These are phyloP conservation scores for Flaveria robusta DNA, from an alignment of 129 eudicot genomes.

Conservation along the genomic window DNA sequence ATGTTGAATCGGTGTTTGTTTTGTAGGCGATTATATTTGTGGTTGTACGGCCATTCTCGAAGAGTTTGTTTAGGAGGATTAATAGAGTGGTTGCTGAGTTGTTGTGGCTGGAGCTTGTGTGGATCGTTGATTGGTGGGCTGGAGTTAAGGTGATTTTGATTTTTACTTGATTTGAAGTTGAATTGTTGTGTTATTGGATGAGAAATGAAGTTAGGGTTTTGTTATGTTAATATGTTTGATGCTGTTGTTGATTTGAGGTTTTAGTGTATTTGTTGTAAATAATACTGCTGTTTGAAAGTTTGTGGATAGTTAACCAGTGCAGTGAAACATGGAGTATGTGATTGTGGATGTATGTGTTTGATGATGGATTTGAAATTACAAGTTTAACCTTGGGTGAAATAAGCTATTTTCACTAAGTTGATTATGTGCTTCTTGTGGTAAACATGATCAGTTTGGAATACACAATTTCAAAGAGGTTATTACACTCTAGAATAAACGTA, in stretches of 20 bases:
- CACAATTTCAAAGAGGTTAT: neutral
- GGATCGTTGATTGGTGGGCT: conserved; percentile 98
- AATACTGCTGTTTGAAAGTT: neutral
- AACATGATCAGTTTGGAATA: neutral
- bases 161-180: neutral
- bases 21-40: conserved; percentile 70
- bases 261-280: neutral
- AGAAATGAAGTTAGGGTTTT: conserved; percentile 7
- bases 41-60: conserved; percentile 73
- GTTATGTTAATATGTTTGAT: neutral
- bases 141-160: conserved; percentile 69
- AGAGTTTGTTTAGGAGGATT: conserved; percentile 71
- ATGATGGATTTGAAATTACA: conserved; percentile 1
- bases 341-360: neutral
- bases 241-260: conserved; percentile 7
- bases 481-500: neutral
- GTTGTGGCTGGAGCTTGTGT: conserved; percentile 87
- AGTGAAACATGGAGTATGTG: conserved; percentile 17
- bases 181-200: neutral
- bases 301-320: neutral
- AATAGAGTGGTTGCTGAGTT: conserved; percentile 78
- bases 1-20: conserved; percentile 14
- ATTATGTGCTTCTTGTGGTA: neutral
- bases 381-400: neutral
- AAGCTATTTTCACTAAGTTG: neutral